Conservation (phyloP, 1,139 yeast genomes). For the Barnettozyma hawaiiensis region DNA sequence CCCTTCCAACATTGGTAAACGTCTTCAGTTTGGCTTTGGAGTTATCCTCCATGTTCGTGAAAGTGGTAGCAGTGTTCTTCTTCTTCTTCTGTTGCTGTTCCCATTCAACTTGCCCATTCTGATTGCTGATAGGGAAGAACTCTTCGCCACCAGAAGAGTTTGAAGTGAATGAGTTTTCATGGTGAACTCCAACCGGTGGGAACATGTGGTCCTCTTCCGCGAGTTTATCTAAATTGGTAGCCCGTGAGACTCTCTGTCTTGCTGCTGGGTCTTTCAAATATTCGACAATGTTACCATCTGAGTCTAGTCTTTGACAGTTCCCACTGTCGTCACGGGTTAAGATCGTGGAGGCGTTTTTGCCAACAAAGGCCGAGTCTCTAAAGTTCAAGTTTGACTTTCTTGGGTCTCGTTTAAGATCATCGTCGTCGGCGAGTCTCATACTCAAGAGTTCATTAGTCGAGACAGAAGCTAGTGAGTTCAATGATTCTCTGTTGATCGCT, state of each 20-base stretch:
- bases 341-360: conserved; percentile 23
- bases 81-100: conserved; percentile 13
- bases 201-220: conserved; percentile 21
- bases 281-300: conserved; percentile 47
- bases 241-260: conserved; percentile 22
- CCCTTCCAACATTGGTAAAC: conserved; percentile 22
- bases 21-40: conserved; percentile 24
- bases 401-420: conserved; percentile 36
- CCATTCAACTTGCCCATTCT: conserved; percentile 21
- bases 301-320: conserved; percentile 47
- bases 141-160: conserved; percentile 21
- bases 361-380: conserved; percentile 38
- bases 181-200: conserved; percentile 2
- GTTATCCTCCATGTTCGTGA: conserved; percentile 8
- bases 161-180: conserved; percentile 20
- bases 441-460: conserved; percentile 81
- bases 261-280: conserved; percentile 5
- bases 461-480: conserved; percentile 74
- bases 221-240: conserved; percentile 21
- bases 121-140: conserved; percentile 20
- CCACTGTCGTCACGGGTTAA: conserved; percentile 30
- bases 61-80: too few relatives aligned
- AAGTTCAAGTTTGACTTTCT: conserved; percentile 34
- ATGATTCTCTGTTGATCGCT: conserved; percentile 48
- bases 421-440: conserved; percentile 68